Evolutionary conservation across 768 basidiomycete species (phyloP), one percentile per base, ranked within the genome.

Genomic region (Tremella fuciformis): DNA sequence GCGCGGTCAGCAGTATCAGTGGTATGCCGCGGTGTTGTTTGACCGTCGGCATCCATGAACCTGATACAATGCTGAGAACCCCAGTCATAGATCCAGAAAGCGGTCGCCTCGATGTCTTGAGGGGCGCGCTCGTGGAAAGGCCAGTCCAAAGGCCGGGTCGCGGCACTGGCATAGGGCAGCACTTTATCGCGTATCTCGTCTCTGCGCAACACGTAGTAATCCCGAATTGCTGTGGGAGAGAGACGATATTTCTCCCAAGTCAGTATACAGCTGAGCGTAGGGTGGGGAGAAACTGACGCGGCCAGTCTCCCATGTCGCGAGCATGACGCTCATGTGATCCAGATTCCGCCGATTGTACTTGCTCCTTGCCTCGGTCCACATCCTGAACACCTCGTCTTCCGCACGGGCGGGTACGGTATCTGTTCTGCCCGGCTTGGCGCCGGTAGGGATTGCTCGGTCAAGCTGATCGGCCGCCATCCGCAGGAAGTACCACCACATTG

Each of bases 41-140:
- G 29, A 11, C 29, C 11, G 6, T 34, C 29, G 29, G 29, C 6
- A 34, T 34, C 11, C 29, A 34, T 34, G 22, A 46, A 46, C 16
- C 16, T 46, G 42, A 22, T 4, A 46, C 42, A 46, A 8, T 4
- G 42, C 22, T 46, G n/a, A 22, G 6, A 6, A 8, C 42, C 42
- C 42, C 42, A 46, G 22, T 46, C 42, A 22, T 46, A 46, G 22
- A 46, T 46, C 42, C 42, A 46, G n/a, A n/a, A 46, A 46, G 42
- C 42, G 15, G n/a, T 22, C 22, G 42, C 42, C 22, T 46, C 42
- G n/a, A 22, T n/a, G 42, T 46, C 22, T 15, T 46, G n/a, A n/a
- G 42, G 42, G 6, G n/a, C 42, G 22, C 22, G 42, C 6, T 6
- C 42, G 42, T 46, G n/a, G 22, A 46, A 46, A 8, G 42, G 42